Percentiles rank a stretch among this genome's conserved stretches.
Evolutionary conservation across 208 protist genomes (phyloP).

Genomic region (Crithidia bombi): DNA sequence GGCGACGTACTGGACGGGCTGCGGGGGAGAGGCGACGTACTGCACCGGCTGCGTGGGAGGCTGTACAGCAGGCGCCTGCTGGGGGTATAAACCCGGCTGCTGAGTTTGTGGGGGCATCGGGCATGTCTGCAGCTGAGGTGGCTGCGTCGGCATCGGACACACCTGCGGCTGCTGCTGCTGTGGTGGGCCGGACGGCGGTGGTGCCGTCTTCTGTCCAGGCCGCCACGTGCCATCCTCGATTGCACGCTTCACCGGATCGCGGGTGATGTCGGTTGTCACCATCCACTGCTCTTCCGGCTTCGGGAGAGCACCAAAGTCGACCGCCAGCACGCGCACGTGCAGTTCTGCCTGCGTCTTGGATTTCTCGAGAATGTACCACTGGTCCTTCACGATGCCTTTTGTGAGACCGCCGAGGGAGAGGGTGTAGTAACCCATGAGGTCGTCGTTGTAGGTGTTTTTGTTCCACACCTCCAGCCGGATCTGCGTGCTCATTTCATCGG

Average conservation of each 20-base stretch:
- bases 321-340: slow-evolving; percentile 64
- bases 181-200: slow-evolving; percentile 29
- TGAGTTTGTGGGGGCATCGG: too few relatives aligned
- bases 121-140: slow-evolving; percentile 12
- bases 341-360: slow-evolving; percentile 67
- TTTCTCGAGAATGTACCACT: slow-evolving; percentile 66
- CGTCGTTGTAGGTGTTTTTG: slow-evolving; percentile 57
- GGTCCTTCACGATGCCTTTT: slow-evolving; percentile 65
- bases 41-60: slow-evolving; percentile 11
- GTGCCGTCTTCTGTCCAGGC: slow-evolving; percentile 40
- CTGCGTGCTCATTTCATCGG: slow-evolving; percentile 56
- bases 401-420: slow-evolving; percentile 54
- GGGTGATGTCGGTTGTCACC: slow-evolving; percentile 60
- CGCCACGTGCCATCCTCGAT: slow-evolving; percentile 49
- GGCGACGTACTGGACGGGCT: slow-evolving; percentile 18
- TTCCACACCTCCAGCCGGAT: slow-evolving; percentile 73
- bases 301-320: slow-evolving; percentile 67
- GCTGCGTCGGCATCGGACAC: neutral
- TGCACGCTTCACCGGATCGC: slow-evolving; percentile 51
- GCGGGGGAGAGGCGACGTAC: slow-evolving; percentile 14
- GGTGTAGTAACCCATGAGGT: slow-evolving; percentile 69
- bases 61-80: slow-evolving; percentile 11
- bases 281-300: slow-evolving; percentile 55
- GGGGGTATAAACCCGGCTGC: too few relatives aligned
- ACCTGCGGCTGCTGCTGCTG: slow-evolving; percentile 20